Base-by-base conservation (phyloP, 179 eudicot genomes). In the Silene coronaria region DNA sequence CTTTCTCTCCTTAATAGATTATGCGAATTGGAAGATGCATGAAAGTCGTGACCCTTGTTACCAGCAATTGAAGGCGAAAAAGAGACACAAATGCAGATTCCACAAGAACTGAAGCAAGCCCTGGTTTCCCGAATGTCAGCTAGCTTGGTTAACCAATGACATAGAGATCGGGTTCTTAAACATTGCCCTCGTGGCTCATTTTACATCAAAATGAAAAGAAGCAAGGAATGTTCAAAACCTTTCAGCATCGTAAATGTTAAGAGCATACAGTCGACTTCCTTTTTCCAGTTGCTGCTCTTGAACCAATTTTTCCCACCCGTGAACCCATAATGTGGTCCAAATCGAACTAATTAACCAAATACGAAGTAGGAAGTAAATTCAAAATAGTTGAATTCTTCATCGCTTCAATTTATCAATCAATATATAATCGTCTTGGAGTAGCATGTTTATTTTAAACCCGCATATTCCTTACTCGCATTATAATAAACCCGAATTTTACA, bases 1-100 rank as follows among this genome's bases (percentile, higher is more conserved):
- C 9, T 65, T 65, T 17, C 38, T 51, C 32, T 32, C 24, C 11
- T 28, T 48, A 32, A 7, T 16, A 67, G 65, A 67, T 53, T 65
- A 16, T 42, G 57, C 38, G 30, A 67, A 4, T 22, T 45, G 58
- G 72, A 69, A 69, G 58, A 69, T 27, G 72, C 58, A 21, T 45
- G 72, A 45, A 38, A 19, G 36, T 36, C 26, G 16, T n/a, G 19
- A 6, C 27, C 48, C 12, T 14, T 69, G 5, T 23, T 4, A 69
- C 11, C 30, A 69, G 57, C 58, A 5, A 14, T 13, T 17, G 59
- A 55, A n/a, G 59, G 6, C 22, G 19, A 51, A 51, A 17, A 16
- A 5, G 8, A 1, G 58, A 4, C 55, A 48, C 16, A 10, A 48
- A 14, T 53, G 19, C n/a, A 53, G 13, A 21, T 62, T 62, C 34